Base-by-base conservation (phyloP, 371 early-diverging fungal species). In the Dichotomocladium elegans region DNA sequence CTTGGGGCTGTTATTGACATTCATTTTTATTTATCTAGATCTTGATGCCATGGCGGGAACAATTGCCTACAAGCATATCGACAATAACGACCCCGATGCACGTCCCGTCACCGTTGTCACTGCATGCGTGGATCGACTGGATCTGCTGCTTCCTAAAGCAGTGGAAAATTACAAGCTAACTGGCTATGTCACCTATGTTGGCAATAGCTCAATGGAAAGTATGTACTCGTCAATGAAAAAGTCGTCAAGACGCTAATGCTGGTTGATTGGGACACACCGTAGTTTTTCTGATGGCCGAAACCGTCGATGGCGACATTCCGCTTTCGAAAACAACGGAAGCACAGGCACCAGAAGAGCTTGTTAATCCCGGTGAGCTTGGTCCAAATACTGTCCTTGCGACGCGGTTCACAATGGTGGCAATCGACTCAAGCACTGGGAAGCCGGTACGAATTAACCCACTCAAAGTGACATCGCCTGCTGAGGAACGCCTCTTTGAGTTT, bases 361-460 rank as follows among this genome's bases (percentile, higher is more conserved):
- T 37, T 37, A n/a, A n/a, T n/a, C n/a, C n/a, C 6, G 60, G 53
- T 11, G 14, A 42, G 3, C 53, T 71, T 5, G 55, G 61, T 8
- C 61, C 63, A 21, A 82, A 83, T 51, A 79, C 86, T 3, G 81
- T 90, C 27, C 63, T 92, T 14, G 80, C 80, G 5, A 92, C 94
- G 8, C 80, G 90, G 42, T 91, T 96, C 65, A 92, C 91, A 21
- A 94, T 96, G 95, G 96, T 92, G 8, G 96, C 95, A 1, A 70
- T 87, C 17, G 88, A 94, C 63, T 79, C 88, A 3, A 61, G 66
- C 21, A 90, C 91, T 0, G 70, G 77, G 22, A 87, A 86, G 52
- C 70, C 93, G 0, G 83, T 81, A 3, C 78, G 80, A 46, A 81
- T 96, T 41, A 90, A 89, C 55, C 89, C 89, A 17, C 64, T 96